phyloP scores from a whole-genome alignment of 2,329 filamentous ascomycete species.

The Pyrenophora teres region DNA sequence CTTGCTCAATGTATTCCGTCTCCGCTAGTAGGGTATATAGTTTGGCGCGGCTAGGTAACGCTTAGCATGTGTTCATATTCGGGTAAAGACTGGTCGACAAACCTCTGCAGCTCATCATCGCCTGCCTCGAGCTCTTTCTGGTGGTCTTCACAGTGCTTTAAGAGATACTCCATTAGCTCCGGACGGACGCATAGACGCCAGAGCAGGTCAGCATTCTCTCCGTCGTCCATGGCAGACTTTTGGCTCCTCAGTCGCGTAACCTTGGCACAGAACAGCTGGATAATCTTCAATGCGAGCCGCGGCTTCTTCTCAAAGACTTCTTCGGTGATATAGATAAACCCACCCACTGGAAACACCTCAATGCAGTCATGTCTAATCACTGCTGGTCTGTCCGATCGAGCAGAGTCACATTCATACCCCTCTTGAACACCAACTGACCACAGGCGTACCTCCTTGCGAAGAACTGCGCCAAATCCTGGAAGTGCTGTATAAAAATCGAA shows the following conservation, averaged over 20 bases:
- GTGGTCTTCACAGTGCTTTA: slow-evolving; percentile 26
- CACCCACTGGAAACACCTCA: slow-evolving; percentile 47
- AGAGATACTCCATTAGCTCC: slow-evolving; percentile 36
- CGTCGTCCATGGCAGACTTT: slow-evolving; percentile 18
- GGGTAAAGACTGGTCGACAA: not conserved
- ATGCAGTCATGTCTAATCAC: slow-evolving; percentile 31
- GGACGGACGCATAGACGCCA: slow-evolving; percentile 43
- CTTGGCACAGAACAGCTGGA: slow-evolving; percentile 43
- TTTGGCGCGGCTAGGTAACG: slow-evolving; percentile 18
- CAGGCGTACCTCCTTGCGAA: slow-evolving; percentile 34
- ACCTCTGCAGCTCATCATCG: slow-evolving; percentile 25
- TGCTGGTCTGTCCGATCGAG: slow-evolving; percentile 16
- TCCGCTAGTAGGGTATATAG: slow-evolving; percentile 32
- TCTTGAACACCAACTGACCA: slow-evolving; percentile 44
- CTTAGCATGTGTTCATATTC: slow-evolving; percentile 1
- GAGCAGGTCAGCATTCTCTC: slow-evolving; percentile 29
- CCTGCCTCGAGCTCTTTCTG: slow-evolving; percentile 20
- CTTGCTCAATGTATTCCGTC: slow-evolving; percentile 35
- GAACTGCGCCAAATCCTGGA: slow-evolving; percentile 39
- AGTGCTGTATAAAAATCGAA: slow-evolving; percentile 40
- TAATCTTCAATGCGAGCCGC: slow-evolving; percentile 42
- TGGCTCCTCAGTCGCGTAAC: slow-evolving; percentile 24
- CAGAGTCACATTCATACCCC: slow-evolving; percentile 19
- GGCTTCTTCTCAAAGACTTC: slow-evolving; percentile 50
- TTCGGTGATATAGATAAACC: slow-evolving; percentile 51